Evolutionary conservation across 495 filamentous ascomycete genomes (phyloP).

Genomic region (Hypomontagnella submonticulosa): DNA sequence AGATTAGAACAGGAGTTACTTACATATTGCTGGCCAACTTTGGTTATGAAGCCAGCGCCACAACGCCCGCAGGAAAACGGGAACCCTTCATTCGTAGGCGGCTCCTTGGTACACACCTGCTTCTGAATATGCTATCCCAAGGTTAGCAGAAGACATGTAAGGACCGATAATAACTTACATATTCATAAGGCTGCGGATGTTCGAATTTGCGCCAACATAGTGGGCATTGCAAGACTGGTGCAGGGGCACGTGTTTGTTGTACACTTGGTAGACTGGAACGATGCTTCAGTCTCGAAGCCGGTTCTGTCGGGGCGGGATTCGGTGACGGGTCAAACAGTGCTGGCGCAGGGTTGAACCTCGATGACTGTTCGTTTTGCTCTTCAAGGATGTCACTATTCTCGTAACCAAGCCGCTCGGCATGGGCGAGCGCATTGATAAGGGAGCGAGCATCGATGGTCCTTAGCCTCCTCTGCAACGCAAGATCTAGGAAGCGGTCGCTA

Average conservation of each 20-base stretch:
- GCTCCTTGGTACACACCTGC: slow-evolving; percentile 50
- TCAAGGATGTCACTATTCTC: slow-evolving; percentile 55
- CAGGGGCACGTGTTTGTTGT: slow-evolving; percentile 3
- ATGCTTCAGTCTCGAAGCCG: slow-evolving; percentile 2
- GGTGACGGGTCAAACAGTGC: slow-evolving; percentile 27
- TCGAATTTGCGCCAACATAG: slow-evolving; percentile 56
- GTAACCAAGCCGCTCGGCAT: slow-evolving; percentile 62
- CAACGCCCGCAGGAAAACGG: slow-evolving; percentile 52
- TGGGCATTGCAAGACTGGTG: slow-evolving; percentile 48
- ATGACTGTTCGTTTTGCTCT: slow-evolving; percentile 38
- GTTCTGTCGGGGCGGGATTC: slow-evolving; percentile 6
- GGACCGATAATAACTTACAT: slow-evolving; percentile 49
- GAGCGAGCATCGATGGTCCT: slow-evolving; percentile 59
- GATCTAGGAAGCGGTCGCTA: slow-evolving; percentile 60
- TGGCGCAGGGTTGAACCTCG: slow-evolving; percentile 35
- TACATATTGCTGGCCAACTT: slow-evolving; percentile 50
- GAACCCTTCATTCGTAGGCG: slow-evolving; percentile 46
- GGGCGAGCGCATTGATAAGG: slow-evolving; percentile 61
- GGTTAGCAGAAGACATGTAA: slow-evolving; percentile 6
- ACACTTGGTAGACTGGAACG: slow-evolving; percentile 4
- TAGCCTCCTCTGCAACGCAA: slow-evolving; percentile 56
- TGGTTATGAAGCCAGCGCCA: slow-evolving; percentile 52
- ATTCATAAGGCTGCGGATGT: slow-evolving; percentile 47
- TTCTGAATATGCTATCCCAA: slow-evolving; percentile 51
- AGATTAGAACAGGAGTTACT: slow-evolving; percentile 23